Base-by-base conservation (phyloP, 177 flowering plant species). In the Vitis hybrid region DNA sequence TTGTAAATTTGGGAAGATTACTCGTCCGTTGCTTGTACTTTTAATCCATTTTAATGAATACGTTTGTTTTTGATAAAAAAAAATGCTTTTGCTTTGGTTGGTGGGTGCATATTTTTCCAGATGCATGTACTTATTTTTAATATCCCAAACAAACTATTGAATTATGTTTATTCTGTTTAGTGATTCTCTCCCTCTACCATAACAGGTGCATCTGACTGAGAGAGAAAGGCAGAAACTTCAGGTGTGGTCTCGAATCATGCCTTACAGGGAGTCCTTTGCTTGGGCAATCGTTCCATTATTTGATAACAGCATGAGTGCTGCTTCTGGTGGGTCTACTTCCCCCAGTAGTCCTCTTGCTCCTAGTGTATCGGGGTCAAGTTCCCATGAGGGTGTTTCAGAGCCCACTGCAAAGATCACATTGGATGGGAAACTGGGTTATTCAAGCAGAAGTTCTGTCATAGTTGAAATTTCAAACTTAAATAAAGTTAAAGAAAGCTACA, bases 231-330 rank as follows among this genome's bases (percentile, higher is more conserved):
- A 95, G 81, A 95, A 90, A 73, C 84, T 95, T 75, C 99, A 95
- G 82, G 94, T 95, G 67, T 95, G 99, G 99, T 90, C 99, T 67
- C 91, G 94, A 60, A 87, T 95, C 62, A 91, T 93, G 99, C 97
- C 97, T 59, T 91, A 91, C 77, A 81, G 89, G 72, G 98, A 95
- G 78, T 84, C 98, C 56, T 95, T 95, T 77, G 89, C 99, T 59
- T 95, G 98, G 99, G 94, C 97, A 52, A 77, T 95, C 66, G 92
- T 95, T 77, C 98, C 99, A 67, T 81, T 95, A 61, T 91, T 95
- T 80, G 99, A 95, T 75, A 86, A 82, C 76, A 82, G 72, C 80
- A 76, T 78, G 73, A 79, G 72, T 80, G 81, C 80, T 60, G 78
- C 80, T 64, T 84, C 92, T 74, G 97, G 84, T 74, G 94, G 94